Conservation (phyloP, 169 alveolate species). For the Blepharisma undulans region DNA sequence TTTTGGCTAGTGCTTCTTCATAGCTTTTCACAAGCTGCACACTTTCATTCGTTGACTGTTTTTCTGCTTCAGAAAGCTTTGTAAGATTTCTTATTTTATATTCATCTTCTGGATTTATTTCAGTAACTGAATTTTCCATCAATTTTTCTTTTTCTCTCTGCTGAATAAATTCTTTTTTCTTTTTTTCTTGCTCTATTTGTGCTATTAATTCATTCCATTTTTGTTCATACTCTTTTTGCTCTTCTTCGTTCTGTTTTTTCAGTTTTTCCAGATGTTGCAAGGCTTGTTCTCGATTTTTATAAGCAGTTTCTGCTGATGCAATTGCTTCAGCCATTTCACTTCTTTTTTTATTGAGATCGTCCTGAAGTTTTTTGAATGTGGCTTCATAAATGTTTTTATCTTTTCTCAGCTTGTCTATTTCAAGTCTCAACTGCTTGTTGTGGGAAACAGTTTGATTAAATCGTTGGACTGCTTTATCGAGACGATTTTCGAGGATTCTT, state of each 20-base stretch:
- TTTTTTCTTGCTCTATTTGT: conserved; percentile 74
- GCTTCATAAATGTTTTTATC: conserved; percentile 89
- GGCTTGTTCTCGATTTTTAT: conserved; percentile 88
- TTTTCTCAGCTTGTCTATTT: conserved; percentile 85
- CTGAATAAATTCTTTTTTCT: conserved; percentile 68
- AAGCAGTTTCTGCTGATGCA: conserved; percentile 88
- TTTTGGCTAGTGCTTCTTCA: conserved; percentile 88
- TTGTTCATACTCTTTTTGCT: conserved; percentile 72
- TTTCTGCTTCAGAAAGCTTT: conserved; percentile 53
- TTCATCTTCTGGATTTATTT: conserved; percentile 57
- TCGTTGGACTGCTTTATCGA: conserved; percentile 88
- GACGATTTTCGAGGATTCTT: conserved; percentile 86
- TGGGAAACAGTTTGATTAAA: conserved; percentile 87
- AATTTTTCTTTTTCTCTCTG: conserved; percentile 61
- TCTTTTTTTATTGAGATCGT: conserved; percentile 84
- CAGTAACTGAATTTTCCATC: conserved; percentile 54
- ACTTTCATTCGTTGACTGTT: conserved; percentile 59
- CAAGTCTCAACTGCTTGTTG: conserved; percentile 82
- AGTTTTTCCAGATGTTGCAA: conserved; percentile 82
- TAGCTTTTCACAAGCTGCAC: conserved; percentile 64
- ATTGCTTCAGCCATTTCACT: conserved; percentile 85
- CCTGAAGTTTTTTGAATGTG: conserved; percentile 84
- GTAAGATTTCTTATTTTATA: conserved; percentile 49
- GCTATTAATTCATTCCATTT: conserved; percentile 69
- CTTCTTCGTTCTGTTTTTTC: conserved; percentile 68